phyloP scores from a whole-genome alignment of 2,329 filamentous ascomycete species.

The Apiospora sp. region DNA sequence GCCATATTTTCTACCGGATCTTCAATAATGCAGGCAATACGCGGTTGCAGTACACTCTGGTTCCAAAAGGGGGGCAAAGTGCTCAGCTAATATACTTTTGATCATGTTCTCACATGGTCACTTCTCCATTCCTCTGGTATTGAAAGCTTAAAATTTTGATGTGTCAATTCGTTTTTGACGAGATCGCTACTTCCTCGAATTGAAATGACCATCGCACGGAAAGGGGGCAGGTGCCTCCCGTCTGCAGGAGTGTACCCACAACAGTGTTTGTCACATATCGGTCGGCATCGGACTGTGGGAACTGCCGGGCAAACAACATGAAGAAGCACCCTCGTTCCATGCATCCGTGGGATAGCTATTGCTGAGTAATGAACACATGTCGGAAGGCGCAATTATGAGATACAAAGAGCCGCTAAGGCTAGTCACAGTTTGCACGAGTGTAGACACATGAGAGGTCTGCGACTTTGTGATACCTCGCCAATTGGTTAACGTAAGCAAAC shows the following conservation, averaged over 20 bases:
- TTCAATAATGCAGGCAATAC: neutral
- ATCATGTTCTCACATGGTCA: neutral
- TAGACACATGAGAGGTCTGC: neutral
- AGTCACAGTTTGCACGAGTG: neutral
- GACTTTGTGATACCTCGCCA: neutral
- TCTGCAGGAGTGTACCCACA: too few relatives aligned
- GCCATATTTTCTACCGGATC: neutral
- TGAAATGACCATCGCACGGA: neutral
- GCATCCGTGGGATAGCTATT: neutral
- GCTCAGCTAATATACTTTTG: neutral
- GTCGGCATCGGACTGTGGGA: neutral
- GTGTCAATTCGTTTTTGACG: neutral
- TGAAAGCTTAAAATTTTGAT: neutral
- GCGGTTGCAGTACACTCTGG: neutral
- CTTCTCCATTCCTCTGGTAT: neutral
- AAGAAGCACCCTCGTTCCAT: neutral
- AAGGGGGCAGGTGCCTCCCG: too few relatives aligned
- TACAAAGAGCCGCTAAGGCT: neutral
- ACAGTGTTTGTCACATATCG: neutral
- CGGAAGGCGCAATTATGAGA: neutral
- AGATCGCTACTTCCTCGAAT: neutral
- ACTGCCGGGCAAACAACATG: slow-evolving; percentile 13
- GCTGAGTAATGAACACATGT: neutral
- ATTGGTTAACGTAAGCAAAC: neutral
- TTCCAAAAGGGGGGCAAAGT: neutral